Evolutionary conservation across 208 protist species (phyloP).

Genomic region (Herpetomonas tarakana): DNA sequence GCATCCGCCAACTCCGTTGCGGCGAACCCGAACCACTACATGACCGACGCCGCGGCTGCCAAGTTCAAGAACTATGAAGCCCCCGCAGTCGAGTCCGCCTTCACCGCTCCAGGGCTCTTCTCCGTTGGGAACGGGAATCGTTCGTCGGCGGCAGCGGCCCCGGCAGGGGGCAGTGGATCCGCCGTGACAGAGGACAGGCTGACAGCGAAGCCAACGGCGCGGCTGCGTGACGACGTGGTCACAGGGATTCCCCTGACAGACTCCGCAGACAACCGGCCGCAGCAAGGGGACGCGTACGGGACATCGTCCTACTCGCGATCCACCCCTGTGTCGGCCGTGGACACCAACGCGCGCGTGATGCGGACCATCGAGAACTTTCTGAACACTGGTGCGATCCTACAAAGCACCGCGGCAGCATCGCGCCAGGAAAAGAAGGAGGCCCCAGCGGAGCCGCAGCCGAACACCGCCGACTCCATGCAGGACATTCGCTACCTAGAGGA

Average conservation of each 20-base stretch:
- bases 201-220: slow-evolving; percentile 4
- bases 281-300: slow-evolving; percentile 9
- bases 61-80: slow-evolving; percentile 32
- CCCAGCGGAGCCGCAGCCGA: too few species aligned
- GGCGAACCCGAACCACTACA: slow-evolving; percentile 16
- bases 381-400: too few species aligned
- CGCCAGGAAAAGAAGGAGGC: too few species aligned
- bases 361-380: too few species aligned
- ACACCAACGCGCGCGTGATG: too few species aligned
- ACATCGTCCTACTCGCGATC: too few species aligned
- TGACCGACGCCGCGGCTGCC: slow-evolving; percentile 22
- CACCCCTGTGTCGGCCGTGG: too few species aligned
- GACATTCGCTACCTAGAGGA: slow-evolving; percentile 5
- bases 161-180: neutral
- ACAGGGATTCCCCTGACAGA: neutral
- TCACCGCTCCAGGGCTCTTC: slow-evolving; percentile 6
- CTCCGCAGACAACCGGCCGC: too few species aligned
- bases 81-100: neutral
- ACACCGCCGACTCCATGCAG: neutral
- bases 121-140: neutral
- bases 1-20: slow-evolving; percentile 11
- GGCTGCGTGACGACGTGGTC: neutral
- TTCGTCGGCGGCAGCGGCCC: neutral
- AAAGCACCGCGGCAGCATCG: too few species aligned
- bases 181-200: neutral